These are phyloP conservation scores for Monascus ruber DNA, from an alignment of 2,329 filamentous ascomycete genomes.

Conservation along the genomic window DNA sequence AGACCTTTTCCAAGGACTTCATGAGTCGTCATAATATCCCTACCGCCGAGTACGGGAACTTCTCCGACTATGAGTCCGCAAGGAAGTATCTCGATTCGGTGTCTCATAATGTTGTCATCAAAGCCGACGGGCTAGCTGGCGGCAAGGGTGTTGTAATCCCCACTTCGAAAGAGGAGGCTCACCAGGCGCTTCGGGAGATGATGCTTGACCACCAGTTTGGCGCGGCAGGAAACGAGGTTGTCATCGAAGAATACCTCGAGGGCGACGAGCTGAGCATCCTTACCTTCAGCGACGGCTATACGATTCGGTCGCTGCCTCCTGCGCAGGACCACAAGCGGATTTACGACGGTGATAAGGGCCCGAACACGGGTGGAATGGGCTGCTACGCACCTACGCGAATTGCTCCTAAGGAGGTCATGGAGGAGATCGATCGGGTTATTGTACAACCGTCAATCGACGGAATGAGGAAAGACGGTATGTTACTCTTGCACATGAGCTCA, in stretches of 20 bases:
- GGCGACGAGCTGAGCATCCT: conserved; percentile 89
- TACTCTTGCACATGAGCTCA: conserved; percentile 40
- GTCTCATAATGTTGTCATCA: conserved; percentile 73
- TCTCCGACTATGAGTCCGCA: conserved; percentile 63
- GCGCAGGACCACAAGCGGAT: conserved; percentile 97
- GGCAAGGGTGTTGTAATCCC: conserved; percentile 95
- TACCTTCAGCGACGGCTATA: conserved; percentile 81
- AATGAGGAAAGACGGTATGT: conserved; percentile 65
- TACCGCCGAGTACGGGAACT: conserved; percentile 84
- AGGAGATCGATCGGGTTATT: conserved; percentile 66
- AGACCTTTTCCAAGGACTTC: conserved; percentile 95
- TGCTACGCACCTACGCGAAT: conserved; percentile 88
- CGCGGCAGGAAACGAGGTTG: conserved; percentile 74
- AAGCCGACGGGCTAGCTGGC: conserved; percentile 81
- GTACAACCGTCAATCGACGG: conserved; percentile 83
- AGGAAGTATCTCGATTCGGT: conserved; percentile 61
- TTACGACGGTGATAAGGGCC: conserved; percentile 77
- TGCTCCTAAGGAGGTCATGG: conserved; percentile 62
- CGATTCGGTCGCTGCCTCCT: conserved; percentile 70
- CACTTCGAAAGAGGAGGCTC: conserved; percentile 67
- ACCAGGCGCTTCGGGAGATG: conserved; percentile 70
- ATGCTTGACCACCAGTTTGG: conserved; percentile 87
- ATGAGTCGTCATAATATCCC: conserved; percentile 87
- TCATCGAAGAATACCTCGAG: conserved; percentile 86
- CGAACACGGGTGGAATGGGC: conserved; percentile 96